Conservation (phyloP, 129 eudicot genomes). For the Arctium lappa region DNA sequence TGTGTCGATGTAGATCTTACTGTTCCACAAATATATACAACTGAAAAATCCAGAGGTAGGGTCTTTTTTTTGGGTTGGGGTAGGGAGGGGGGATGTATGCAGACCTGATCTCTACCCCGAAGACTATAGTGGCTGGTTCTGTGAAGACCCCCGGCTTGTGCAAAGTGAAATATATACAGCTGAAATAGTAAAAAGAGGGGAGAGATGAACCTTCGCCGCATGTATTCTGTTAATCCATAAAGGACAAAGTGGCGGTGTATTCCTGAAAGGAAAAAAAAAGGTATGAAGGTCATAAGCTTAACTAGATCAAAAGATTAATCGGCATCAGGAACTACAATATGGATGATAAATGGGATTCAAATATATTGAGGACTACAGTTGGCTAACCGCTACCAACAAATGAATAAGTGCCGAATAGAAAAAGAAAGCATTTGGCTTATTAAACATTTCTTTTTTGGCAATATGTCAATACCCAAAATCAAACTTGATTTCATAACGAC, state of each 20-base stretch:
- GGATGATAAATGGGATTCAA: background rate
- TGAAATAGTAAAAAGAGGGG: background rate
- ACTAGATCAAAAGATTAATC: background rate
- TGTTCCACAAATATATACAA: background rate
- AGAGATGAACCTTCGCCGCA: constrained; percentile 67
- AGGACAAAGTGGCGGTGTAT: constrained; percentile 93
- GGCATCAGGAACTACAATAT: background rate
- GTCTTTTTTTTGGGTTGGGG: too few relatives aligned
- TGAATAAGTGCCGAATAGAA: background rate
- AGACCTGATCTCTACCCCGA: background rate
- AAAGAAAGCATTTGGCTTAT: background rate
- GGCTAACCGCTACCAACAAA: background rate
- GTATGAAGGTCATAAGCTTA: background rate
- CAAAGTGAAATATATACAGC: background rate
- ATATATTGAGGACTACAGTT: background rate
- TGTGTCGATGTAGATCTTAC: background rate
- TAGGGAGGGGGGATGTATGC: too few relatives aligned
- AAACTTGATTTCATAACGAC: background rate
- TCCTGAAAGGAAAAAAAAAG: constrained; percentile 37
- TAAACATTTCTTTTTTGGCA: background rate
- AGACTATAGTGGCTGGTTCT: background rate
- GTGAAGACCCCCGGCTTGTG: background rate
- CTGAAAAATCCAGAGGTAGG: background rate
- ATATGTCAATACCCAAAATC: background rate
- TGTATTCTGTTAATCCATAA: constrained; percentile 75